Evolutionary conservation across 2,329 filamentous ascomycete species (phyloP), one percentile per base, ranked within the genome.

Genomic region (Penicillium fuscoglaucum): DNA sequence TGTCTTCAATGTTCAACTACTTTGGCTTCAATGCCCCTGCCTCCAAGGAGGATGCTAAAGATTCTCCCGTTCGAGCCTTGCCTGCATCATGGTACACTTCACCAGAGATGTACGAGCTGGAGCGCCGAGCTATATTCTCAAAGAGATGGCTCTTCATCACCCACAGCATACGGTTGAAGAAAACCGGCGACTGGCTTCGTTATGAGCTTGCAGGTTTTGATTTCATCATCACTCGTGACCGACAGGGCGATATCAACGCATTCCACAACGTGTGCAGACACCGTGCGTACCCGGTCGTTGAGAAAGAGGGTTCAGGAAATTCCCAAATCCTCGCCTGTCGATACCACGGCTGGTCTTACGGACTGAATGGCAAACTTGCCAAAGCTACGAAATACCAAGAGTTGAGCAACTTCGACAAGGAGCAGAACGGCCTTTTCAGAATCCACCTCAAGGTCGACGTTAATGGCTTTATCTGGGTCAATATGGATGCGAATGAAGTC

Each of bases 341-440:
- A 6, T 67, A 66, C 31, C 64, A 67, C 19, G 65, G 65, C 37
- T 66, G 64, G 64, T 67, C 65, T 7, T 67, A 67, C 19, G 65
- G 65, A 31, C 35, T 67, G 13, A 67, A 67, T 46, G 65, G 65
- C 10, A 67, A 65, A n/a, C 61, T 67, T 1, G 65, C 64, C 21
- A 67, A 67, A 47, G 64, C 64, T 1, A 45, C 65, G 1, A 58
- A 64, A 2, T 67, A 62, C 37, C 58, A 67, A 51, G 62, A 63
- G 0, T 19, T 58, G 9, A 31, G 64, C 44, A 55, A 56, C 0
- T 61, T 67, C 4, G 61, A 65, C 21, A 63, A 66, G 33, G 61
- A 66, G 5, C 57, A 66, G 9, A 67, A 67, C 24, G 54, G 59
- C 2, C 58, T 67, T 3, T 65, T 64, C 45, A 52, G 45, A 8